Percentiles rank a stretch among this genome's conserved stretches.
Conservation (phyloP, 1,284 basidiomycete genomes). For the Abortiporus biennis region DNA sequence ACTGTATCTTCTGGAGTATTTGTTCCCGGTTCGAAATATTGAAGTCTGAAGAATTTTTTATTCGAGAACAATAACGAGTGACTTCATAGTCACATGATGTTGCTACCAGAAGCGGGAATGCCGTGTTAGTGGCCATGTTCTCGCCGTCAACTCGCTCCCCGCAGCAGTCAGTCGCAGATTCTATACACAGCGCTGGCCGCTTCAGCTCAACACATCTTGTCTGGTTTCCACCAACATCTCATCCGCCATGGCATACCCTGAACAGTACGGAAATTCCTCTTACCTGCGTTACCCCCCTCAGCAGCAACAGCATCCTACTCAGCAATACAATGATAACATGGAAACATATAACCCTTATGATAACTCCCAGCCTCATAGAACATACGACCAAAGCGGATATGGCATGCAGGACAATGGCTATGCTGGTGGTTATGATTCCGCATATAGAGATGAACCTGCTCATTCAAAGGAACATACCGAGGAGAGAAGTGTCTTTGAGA, state of each 20-base stretch:
- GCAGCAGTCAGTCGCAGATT: constrained; percentile 5
- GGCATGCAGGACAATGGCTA: constrained; percentile 34
- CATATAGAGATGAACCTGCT: constrained; percentile 37
- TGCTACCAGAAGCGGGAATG: not conserved
- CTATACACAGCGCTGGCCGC: constrained; percentile 6
- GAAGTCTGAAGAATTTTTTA: too few species aligned
- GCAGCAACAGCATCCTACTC: constrained; percentile 32
- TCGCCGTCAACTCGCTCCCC: not conserved
- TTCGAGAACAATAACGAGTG: too few species aligned
- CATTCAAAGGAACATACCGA: constrained; percentile 17
- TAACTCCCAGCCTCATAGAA: constrained; percentile 36
- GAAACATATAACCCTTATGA: constrained; percentile 42
- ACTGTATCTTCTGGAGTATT: constrained; percentile 14
- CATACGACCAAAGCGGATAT: constrained; percentile 32
- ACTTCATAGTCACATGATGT: not conserved
- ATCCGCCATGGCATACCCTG: constrained; percentile 37
- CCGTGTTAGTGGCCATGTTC: not conserved
- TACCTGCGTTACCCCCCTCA: constrained; percentile 31
- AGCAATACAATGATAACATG: constrained; percentile 12
- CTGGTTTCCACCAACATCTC: constrained; percentile 4
- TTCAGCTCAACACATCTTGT: constrained; percentile 1
- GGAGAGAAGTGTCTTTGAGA: constrained; percentile 18
- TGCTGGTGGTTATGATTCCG: constrained; percentile 20
- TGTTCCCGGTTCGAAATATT: not conserved
- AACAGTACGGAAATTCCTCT: constrained; percentile 32